Base-by-base conservation (phyloP, 148 eudicot genomes). In the Rhododendron henanense region DNA sequence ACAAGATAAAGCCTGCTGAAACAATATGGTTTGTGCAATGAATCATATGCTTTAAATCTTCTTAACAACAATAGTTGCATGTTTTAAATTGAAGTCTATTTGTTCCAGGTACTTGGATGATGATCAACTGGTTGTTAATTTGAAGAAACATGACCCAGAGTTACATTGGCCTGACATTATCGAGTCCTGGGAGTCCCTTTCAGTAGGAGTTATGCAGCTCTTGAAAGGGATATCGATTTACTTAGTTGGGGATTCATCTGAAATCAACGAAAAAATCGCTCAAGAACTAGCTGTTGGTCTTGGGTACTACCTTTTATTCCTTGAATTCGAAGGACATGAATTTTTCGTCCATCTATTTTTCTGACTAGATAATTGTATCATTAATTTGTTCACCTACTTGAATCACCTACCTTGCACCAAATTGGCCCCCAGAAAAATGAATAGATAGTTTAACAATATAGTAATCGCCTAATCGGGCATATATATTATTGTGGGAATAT, bases 171-270 rank as follows among this genome's bases (percentile, higher is more conserved):
- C 98, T 74, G 98, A 94, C 65, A 93, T 96, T 10, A 85, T 93
- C 84, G 98, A 95, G 88, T 91, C 99, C 31, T 96, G 98, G 98
- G 98, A 95, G 85, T 95, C 99, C 75, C 94, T 96, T 35, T 91
- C 91, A 9, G 89, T 84, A 19, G 99, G 99, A 79, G 91, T 95
- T 65, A 18, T 55, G 35, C 96, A 96, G 90, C 94, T 96, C 81
- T 84, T 96, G 85, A 90, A 94, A 93, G 99, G 96, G 84, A 92
- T 95, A 55, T 91, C 99, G 11, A 87, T 96, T 37, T 94, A 89
- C 86, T 88, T 96, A 61, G 98, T 96, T 83, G 98, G 99, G 39
- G 98, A 94, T 83, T 95, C 98, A 61, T 86, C 94, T 74, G 96
- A 95, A 84, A 92, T 95, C 77, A 96, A 95, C 84, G 90, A 90